These are phyloP conservation scores for Pyrenochaeta sp. DNA, from an alignment of 2,329 filamentous ascomycete species.

Conservation along the genomic window DNA sequence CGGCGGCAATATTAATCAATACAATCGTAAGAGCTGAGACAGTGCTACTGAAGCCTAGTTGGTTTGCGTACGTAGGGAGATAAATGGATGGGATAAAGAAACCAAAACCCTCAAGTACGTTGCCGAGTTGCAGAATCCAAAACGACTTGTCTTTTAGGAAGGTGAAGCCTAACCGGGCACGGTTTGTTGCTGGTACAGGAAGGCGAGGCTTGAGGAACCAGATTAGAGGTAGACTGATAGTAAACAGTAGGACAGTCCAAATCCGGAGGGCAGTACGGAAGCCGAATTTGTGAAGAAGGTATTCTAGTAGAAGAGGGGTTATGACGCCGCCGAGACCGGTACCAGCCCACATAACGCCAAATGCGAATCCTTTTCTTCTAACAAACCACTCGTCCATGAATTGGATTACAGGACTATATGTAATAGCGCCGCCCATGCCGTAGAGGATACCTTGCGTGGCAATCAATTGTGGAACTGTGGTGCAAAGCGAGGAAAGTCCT, in stretches of 20 bases:
- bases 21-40: slow-evolving; percentile 42
- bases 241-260: slow-evolving; percentile 46
- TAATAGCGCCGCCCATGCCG: slow-evolving; percentile 64
- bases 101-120: slow-evolving; percentile 46
- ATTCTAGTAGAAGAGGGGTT: slow-evolving; percentile 55
- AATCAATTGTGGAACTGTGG: slow-evolving; percentile 64
- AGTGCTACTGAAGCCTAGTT: slow-evolving; percentile 29
- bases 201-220: slow-evolving; percentile 45
- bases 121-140: slow-evolving; percentile 44
- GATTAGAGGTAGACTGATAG: slow-evolving; percentile 42
- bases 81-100: slow-evolving; percentile 52
- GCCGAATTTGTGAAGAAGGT: slow-evolving; percentile 50
- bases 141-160: slow-evolving; percentile 38
- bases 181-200: slow-evolving; percentile 18
- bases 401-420: slow-evolving; percentile 65
- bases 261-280: slow-evolving; percentile 53
- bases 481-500: slow-evolving; percentile 60
- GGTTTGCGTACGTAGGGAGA: slow-evolving; percentile 48
- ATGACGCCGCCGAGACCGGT: slow-evolving; percentile 54
- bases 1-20: slow-evolving; percentile 45
- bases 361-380: slow-evolving; percentile 65
- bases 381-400: slow-evolving; percentile 72
- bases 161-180: slow-evolving; percentile 26
- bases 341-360: slow-evolving; percentile 68
- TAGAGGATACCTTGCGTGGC: slow-evolving; percentile 69